phyloP scores from a whole-genome alignment of 352 stramenopile species.

The Phytophthora syringae region DNA sequence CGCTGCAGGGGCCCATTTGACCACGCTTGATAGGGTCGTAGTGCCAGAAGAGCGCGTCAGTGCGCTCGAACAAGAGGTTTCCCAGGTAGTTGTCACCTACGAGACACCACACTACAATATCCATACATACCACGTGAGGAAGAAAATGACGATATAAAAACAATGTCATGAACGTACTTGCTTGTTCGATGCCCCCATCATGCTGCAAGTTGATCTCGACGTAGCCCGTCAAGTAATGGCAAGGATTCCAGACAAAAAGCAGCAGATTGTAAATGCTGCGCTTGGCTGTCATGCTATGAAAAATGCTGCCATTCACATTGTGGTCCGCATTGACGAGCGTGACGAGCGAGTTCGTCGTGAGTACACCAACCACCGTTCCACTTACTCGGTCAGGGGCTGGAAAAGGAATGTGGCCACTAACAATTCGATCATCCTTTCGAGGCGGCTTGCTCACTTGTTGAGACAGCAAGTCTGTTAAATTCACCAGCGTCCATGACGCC shows the following conservation, averaged over 20 bases:
- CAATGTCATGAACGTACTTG: slow-evolving; percentile 35
- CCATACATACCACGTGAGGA: neutral
- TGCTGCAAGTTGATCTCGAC: slow-evolving; percentile 55
- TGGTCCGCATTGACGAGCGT: slow-evolving; percentile 49
- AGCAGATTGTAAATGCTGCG: slow-evolving; percentile 47
- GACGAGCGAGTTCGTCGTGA: slow-evolving; percentile 44
- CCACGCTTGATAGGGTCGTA: slow-evolving; percentile 45
- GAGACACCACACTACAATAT: slow-evolving; percentile 47
- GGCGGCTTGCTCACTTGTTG: slow-evolving; percentile 33
- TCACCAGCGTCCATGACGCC: slow-evolving; percentile 38
- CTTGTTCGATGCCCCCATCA: slow-evolving; percentile 48
- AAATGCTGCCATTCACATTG: slow-evolving; percentile 47
- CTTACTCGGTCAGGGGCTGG: slow-evolving; percentile 30
- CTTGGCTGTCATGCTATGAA: slow-evolving; percentile 48
- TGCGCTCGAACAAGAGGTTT: slow-evolving; percentile 45
- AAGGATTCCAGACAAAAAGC: slow-evolving; percentile 49
- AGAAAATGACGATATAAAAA: neutral
- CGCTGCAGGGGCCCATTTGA: slow-evolving; percentile 18
- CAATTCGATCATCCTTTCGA: slow-evolving; percentile 39
- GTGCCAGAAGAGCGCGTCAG: slow-evolving; percentile 50
- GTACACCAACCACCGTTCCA: slow-evolving; percentile 37
- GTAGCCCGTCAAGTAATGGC: slow-evolving; percentile 52
- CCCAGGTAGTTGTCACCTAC: slow-evolving; percentile 51
- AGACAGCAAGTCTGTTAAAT: slow-evolving; percentile 27
- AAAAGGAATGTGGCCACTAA: slow-evolving; percentile 44